phyloP scores from a whole-genome alignment of 177 flowering plant genomes.

The Vitis hybrid region DNA sequence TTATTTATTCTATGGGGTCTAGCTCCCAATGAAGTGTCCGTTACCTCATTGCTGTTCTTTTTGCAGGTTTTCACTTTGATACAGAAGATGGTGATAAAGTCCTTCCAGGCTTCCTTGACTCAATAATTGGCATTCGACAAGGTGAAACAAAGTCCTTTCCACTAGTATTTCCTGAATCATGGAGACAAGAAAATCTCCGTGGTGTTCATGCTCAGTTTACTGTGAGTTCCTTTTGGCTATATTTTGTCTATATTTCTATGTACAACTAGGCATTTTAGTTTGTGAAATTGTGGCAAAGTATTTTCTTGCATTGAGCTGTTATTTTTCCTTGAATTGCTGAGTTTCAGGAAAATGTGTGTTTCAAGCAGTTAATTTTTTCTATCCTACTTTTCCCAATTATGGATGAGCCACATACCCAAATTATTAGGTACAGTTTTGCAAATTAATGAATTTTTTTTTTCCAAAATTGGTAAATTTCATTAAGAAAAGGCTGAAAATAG shows the following conservation, averaged over 20 bases:
- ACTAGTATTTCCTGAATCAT: constrained; percentile 78
- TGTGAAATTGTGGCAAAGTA: too few species aligned
- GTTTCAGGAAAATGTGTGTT: too few species aligned
- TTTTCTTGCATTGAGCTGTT: too few species aligned
- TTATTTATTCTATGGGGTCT: neutral
- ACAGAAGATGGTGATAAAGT: constrained; percentile 84
- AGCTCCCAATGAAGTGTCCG: too few species aligned
- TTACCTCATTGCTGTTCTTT: neutral
- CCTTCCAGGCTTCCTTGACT: constrained; percentile 80
- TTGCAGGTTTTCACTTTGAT: constrained; percentile 81
- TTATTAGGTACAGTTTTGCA: neutral
- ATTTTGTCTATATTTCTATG: neutral
- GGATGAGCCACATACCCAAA: neutral
- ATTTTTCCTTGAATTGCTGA: too few species aligned
- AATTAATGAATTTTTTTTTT: neutral
- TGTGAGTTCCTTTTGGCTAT: constrained; percentile 44
- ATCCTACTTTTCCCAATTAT: too few species aligned
- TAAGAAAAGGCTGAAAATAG: neutral
- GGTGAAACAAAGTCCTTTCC: constrained; percentile 89
- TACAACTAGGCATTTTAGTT: neutral
- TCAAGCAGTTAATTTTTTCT: too few species aligned
- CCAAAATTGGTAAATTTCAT: neutral
- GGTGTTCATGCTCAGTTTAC: constrained; percentile 80
- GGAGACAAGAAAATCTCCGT: constrained; percentile 81
- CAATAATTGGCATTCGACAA: constrained; percentile 64